Base-by-base conservation (phyloP, 2,329 filamentous ascomycete genomes). In the Fusarium euwallaceae region DNA sequence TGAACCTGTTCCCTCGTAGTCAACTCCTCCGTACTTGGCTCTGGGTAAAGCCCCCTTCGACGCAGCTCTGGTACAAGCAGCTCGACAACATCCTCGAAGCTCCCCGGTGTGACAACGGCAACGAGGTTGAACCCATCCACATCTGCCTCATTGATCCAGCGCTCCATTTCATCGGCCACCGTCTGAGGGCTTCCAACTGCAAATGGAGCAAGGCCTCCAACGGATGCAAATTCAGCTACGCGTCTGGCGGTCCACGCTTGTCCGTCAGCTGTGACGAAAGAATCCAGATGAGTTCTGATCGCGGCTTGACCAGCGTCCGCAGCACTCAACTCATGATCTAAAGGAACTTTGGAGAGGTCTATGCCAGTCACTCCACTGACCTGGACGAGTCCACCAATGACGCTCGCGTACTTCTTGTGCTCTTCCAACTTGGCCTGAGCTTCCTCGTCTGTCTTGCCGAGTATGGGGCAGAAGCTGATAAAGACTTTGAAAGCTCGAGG, bases 101-200 rank as follows among this genome's bases (percentile, higher is more conserved):
- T 53, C 4, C 69, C 61, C 3, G 69, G 69, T 1, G 43, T 61
- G 1, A 48, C 86, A 3, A 83, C 84, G 73, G 87, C 88, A 11
- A 45, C n/a, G 7, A 71, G 24, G n/a, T 73, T 71, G 61, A 71
- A 71, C 1, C 69, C 69, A 14, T 71, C 69, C 6, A 71, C 37
- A 24, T 67, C 69, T 4, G 60, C 61, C 17, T 62, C 61, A 10
- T 41, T 12, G 5, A 64, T 37, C 69, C 69, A 71, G 1, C 36
- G 37, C 56, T 71, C 64, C n/a, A 71, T 41, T 2, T 62, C 36
- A 53, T 69, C 69, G 2, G 48, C 67, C 8, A 69, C 67, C 2
- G 58, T 66, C 20, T 45, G 45, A 10, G 63, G 24, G 16, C 34
- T 56, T 4, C 67, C 67, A 8, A 69, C 43, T 3, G 48, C 63